Evolutionary conservation across 352 stramenopile species (phyloP).

Genomic region (Pythium volutum): DNA sequence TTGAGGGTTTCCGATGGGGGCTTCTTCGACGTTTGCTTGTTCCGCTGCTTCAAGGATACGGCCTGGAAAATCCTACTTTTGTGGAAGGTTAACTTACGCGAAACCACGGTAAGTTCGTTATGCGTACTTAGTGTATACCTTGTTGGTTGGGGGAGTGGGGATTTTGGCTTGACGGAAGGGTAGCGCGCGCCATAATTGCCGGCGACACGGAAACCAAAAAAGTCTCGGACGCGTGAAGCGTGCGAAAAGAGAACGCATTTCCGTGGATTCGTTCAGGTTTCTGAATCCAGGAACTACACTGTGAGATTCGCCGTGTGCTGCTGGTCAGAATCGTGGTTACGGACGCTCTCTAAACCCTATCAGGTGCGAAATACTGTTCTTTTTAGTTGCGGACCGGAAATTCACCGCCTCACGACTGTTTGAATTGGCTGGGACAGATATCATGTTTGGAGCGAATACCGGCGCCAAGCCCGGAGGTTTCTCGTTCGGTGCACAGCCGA

Average conservation of each 20-base stretch:
- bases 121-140: constrained; percentile 8
- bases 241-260: neutral
- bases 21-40: constrained; percentile 16
- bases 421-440: neutral
- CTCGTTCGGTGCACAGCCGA: constrained; percentile 35
- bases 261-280: neutral
- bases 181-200: neutral
- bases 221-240: neutral
- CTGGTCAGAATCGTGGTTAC: neutral
- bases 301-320: neutral
- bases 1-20: neutral
- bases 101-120: neutral
- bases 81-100: neutral
- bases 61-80: neutral
- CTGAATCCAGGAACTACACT: neutral
- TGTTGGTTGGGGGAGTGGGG: neutral
- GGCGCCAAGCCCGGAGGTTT: constrained; percentile 37
- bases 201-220: neutral
- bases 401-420: neutral
- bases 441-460: constrained; percentile 53
- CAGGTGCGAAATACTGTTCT: neutral
- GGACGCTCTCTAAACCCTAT: neutral
- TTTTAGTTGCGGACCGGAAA: neutral
- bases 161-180: neutral
- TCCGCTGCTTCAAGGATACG: constrained; percentile 16